Conservation (phyloP, 2,329 filamentous ascomycete species). For the Venturia effusa region DNA sequence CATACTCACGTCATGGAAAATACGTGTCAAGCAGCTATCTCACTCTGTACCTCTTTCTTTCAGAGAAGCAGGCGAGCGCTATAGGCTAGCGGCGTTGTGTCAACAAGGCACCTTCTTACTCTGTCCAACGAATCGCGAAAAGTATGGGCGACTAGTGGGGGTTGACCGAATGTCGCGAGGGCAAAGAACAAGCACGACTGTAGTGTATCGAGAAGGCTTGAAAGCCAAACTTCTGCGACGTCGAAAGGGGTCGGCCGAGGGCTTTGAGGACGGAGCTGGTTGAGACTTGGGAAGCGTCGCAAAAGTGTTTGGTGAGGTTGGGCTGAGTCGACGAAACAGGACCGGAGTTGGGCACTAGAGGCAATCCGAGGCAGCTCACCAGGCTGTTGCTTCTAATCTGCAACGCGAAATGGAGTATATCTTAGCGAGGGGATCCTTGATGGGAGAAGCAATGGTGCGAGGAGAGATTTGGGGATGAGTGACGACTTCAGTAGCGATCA, state of each 20-base stretch:
- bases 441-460: background rate
- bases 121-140: background rate
- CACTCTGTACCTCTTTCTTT: background rate
- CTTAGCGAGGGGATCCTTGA: background rate
- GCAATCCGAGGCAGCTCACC: background rate
- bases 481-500: background rate
- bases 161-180: background rate
- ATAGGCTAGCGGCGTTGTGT: background rate
- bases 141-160: constrained; percentile 1
- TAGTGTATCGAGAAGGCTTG: too few species aligned
- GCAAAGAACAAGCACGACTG: background rate
- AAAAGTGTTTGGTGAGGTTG: background rate
- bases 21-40: background rate
- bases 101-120: background rate
- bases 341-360: background rate
- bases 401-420: background rate
- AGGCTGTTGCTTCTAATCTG: background rate
- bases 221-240: background rate
- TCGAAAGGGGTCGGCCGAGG: background rate
- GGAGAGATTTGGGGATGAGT: background rate
- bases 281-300: background rate
- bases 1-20: constrained; percentile 8
- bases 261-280: background rate
- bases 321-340: background rate
- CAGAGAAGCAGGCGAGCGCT: background rate